Evolutionary conservation across 129 eudicot genomes (phyloP).

Genomic region (Logfia minima): DNA sequence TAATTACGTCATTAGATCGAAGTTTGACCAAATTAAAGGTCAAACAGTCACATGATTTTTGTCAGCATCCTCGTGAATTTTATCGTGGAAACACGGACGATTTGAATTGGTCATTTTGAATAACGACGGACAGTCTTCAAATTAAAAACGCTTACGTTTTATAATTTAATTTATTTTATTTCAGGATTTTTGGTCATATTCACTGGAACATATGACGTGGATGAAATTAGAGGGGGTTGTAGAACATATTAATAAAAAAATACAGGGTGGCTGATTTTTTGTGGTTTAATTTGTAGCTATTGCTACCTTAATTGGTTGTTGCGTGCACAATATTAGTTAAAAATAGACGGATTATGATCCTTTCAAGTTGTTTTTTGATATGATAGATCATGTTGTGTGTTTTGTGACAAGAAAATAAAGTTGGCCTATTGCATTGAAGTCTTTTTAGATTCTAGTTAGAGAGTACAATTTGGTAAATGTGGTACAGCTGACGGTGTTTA

Average conservation of each 20-base stretch:
- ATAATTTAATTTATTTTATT: neutral
- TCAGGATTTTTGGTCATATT: neutral
- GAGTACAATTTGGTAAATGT: too few relatives aligned
- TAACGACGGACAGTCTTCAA: neutral
- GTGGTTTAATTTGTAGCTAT: neutral
- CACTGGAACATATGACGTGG: too few relatives aligned
- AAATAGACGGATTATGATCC: too few relatives aligned
- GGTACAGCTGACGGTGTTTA: too few relatives aligned
- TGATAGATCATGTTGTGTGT: too few relatives aligned
- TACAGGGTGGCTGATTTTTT: neutral
- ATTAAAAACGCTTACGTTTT: conserved; percentile 11
- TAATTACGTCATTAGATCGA: neutral
- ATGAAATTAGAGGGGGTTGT: too few relatives aligned
- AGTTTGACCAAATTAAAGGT: conserved; percentile 1
- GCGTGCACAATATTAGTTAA: neutral
- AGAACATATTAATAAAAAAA: too few relatives aligned
- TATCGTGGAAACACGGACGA: neutral
- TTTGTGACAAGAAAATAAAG: too few relatives aligned
- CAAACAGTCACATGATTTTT: conserved; percentile 3
- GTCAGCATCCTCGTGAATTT: conserved; percentile 1
- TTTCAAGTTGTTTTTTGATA: too few relatives aligned
- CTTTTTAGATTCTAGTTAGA: too few relatives aligned
- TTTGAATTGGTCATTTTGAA: neutral
- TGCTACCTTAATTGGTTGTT: neutral
- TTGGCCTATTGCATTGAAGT: too few relatives aligned